Conservation (phyloP, 2,329 filamentous ascomycete species). For the Biscogniauxia mediterranea region DNA sequence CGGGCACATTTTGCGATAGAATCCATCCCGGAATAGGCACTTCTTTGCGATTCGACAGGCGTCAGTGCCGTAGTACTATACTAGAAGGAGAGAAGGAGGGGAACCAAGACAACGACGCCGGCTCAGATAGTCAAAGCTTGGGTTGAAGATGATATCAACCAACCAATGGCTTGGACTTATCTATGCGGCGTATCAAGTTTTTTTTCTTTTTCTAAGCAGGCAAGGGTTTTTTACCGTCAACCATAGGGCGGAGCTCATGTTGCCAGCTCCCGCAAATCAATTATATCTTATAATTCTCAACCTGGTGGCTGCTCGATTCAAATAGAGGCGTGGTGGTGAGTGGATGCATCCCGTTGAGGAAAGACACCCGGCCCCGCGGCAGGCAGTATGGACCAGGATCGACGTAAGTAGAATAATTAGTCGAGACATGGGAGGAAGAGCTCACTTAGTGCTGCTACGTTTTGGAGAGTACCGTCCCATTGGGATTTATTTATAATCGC, state of each 20-base stretch:
- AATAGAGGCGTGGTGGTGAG: not conserved
- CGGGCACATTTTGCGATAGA: not conserved
- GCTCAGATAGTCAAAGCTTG: not conserved
- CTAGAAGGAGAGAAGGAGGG: not conserved
- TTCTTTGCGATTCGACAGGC: not conserved
- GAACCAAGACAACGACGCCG: not conserved
- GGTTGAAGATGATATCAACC: not conserved
- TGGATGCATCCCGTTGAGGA: not conserved
- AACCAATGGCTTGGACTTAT: not conserved
- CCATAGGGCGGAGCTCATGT: not conserved
- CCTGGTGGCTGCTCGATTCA: not conserved
- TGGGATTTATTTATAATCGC: not conserved
- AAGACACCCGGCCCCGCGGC: not conserved
- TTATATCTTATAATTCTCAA: not conserved
- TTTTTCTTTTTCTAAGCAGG: too few species aligned
- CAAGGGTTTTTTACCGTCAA: not conserved
- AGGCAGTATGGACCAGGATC: not conserved
- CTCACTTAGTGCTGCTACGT: not conserved
- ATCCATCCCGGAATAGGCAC: not conserved
- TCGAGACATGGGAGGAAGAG: not conserved
- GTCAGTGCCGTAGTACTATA: not conserved
- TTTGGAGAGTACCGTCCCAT: not conserved
- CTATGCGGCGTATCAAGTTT: not conserved
- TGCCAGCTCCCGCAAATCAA: not conserved
- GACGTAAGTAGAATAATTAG: not conserved